Evolutionary conservation across 2,329 filamentous ascomycete genomes (phyloP).

Genomic region (Hansfordia pulvinata): DNA sequence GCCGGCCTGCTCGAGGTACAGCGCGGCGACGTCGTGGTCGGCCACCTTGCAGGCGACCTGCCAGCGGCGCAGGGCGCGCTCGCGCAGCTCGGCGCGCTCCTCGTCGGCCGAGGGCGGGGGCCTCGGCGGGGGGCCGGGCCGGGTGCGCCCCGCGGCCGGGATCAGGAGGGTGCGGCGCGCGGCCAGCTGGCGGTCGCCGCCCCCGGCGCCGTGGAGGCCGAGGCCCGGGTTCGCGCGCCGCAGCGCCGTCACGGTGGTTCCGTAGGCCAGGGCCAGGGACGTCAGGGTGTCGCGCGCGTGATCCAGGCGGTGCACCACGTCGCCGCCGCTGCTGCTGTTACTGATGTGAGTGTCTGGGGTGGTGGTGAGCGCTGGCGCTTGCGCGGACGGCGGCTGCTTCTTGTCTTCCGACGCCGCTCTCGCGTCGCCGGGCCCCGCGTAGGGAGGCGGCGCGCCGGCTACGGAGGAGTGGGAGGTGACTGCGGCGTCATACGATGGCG

Average conservation of each 20-base stretch:
- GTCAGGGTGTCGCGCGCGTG: slow-evolving; percentile 53
- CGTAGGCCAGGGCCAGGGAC: slow-evolving; percentile 59
- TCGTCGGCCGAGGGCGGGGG: slow-evolving; percentile 59
- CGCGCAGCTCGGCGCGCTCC: slow-evolving; percentile 60
- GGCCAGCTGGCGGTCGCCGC: slow-evolving; percentile 57
- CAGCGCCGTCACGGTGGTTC: slow-evolving; percentile 48
- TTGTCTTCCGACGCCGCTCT: background rate
- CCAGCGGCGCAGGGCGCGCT: slow-evolving; percentile 58
- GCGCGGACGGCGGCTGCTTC: no score
- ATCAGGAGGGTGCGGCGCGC: slow-evolving; percentile 59
- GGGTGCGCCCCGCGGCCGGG: slow-evolving; percentile 56
- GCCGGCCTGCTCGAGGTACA: slow-evolving; percentile 59
- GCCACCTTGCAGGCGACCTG: slow-evolving; percentile 69
- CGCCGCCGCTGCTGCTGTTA: slow-evolving; percentile 28
- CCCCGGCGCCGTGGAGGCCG: slow-evolving; percentile 55
- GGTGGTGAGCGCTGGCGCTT: slow-evolving; percentile 6
- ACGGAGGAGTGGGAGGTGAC: slow-evolving; percentile 14
- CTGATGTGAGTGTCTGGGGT: slow-evolving; percentile 15
- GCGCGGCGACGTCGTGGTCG: slow-evolving; percentile 61
- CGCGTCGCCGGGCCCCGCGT: slow-evolving; percentile 11
- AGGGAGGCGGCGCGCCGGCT: slow-evolving; percentile 24
- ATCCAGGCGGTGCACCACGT: slow-evolving; percentile 63
- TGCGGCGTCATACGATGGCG: slow-evolving; percentile 46
- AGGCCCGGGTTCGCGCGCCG: slow-evolving; percentile 55
- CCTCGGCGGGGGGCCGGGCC: slow-evolving; percentile 51